Evolutionary conservation across 2,329 filamentous ascomycete species (phyloP), one percentile per base, ranked within the genome.

Genomic region (Davidsoniella eucalypti): DNA sequence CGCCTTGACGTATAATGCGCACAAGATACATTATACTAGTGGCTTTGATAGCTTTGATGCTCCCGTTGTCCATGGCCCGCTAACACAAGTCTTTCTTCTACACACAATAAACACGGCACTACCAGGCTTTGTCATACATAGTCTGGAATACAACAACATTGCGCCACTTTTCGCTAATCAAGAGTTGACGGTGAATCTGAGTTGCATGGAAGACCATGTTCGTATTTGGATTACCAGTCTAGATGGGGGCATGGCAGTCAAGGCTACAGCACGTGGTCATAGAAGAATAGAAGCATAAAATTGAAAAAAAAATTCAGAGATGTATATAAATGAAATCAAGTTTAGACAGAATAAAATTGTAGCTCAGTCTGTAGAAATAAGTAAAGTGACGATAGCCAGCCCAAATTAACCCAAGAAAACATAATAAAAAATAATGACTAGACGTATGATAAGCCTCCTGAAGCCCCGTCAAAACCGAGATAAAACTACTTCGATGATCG

Each of bases 1-100:
- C 17, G 87, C 87, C 0, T 75, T 98, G 33, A 90, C 84, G 2
- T 88, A 87, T 69, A 98, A 98, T 64, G 86, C 87, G 1, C 92
- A 98, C 64, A 71, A 75, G 14, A 95, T 98, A 57, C 92, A 98
- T 65, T 93, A 86, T 64, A 80, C 79, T 47, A 72, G 73, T 38
- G 67, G 75, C 10, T 68, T 80, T 10, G 92, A 96, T 63, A 84
- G 84, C 9, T 80, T 93, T 61, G 72, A 72, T 4, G 75, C 80
- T 54, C 69, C 87, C 23, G 72, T 96, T 14, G 84, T 96, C 50
- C 92, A 96, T 59, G 92, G 92, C 0, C 90, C 92, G 1, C 68
- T 98, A 49, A 79, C 78, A 1, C 71, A 93, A 39, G 80, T 82
- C 0, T 68, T 96, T 5, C 79, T 95, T 70, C 69, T 94, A 36